A percentile compares a stretch with the other conserved stretches of the same genome.
These are phyloP conservation scores for Starmerella bombicola DNA, from an alignment of 805 yeast genomes.

Conservation along the genomic window DNA sequence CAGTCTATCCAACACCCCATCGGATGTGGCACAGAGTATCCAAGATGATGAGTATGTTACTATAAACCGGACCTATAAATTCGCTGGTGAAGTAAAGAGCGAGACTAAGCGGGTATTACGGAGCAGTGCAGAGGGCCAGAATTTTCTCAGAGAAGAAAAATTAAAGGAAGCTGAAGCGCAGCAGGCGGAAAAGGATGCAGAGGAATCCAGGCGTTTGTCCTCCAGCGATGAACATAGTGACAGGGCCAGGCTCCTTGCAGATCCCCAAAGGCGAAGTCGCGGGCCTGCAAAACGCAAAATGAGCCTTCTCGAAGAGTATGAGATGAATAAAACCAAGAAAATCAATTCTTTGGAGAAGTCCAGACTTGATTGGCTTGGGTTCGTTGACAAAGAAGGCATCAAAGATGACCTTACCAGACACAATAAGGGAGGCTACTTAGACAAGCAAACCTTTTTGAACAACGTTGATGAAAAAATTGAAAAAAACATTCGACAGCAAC, in stretches of 20 bases:
- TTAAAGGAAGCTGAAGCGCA: slow-evolving; percentile 1
- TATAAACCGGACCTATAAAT: slow-evolving; percentile 67
- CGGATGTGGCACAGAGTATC: neutral
- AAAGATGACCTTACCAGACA: slow-evolving; percentile 67
- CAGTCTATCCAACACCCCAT: neutral
- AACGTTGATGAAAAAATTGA: slow-evolving; percentile 56
- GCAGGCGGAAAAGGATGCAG: neutral
- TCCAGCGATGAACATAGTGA: neutral
- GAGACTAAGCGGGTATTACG: slow-evolving; percentile 69
- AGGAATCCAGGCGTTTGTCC: neutral
- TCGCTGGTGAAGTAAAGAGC: slow-evolving; percentile 73
- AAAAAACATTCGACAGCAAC: slow-evolving; percentile 28
- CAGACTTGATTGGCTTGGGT: slow-evolving; percentile 86
- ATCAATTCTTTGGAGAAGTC: slow-evolving; percentile 87
- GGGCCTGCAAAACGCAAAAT: slow-evolving; percentile 51
- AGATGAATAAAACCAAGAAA: slow-evolving; percentile 58
- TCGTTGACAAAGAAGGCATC: slow-evolving; percentile 77
- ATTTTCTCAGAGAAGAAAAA: slow-evolving; percentile 42
- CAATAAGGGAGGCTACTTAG: slow-evolving; percentile 83
- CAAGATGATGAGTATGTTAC: slow-evolving; percentile 42
- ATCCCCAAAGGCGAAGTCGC: slow-evolving; percentile 14
- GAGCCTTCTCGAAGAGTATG: slow-evolving; percentile 60
- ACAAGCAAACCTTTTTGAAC: slow-evolving; percentile 76
- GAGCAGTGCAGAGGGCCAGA: slow-evolving; percentile 77
- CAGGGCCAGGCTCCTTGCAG: neutral